Conservation (phyloP, 2,329 filamentous ascomycete species). For the Claviceps capensis region DNA sequence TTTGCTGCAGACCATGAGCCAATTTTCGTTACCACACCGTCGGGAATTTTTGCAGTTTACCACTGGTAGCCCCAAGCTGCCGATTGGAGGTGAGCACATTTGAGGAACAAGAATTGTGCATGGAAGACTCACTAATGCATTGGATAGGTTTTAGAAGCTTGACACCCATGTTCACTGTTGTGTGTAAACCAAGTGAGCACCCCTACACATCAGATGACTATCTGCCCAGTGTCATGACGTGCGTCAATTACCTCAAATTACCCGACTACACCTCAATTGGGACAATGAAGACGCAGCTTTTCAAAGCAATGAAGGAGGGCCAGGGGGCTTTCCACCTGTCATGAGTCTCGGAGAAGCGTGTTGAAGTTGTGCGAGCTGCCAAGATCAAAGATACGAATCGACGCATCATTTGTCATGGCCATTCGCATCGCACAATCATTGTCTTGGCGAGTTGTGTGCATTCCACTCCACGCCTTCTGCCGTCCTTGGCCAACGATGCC, state of each 20-base stretch:
- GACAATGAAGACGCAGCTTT: constrained; percentile 63
- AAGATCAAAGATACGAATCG: not conserved
- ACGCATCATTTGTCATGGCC: not conserved
- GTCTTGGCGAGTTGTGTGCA: not conserved
- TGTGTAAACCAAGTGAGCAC: constrained; percentile 95
- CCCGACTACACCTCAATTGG: constrained; percentile 80
- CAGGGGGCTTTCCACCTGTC: constrained; percentile 97
- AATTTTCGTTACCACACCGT: constrained; percentile 58
- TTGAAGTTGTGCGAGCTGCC: not conserved
- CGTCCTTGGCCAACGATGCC: constrained; percentile 8
- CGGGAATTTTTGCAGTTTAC: constrained; percentile 96
- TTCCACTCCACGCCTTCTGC: constrained; percentile 2
- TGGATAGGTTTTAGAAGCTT: constrained; percentile 79
- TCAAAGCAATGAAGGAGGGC: constrained; percentile 81
- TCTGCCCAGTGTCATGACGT: constrained; percentile 99
- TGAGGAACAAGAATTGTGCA: not conserved
- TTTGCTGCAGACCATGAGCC: constrained; percentile 86
- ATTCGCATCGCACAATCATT: not conserved
- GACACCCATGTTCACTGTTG: constrained; percentile 96
- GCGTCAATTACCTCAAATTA: constrained; percentile 96
- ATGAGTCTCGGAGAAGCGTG: constrained; percentile 20
- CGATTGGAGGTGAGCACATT: constrained; percentile 72
- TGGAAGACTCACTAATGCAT: constrained; percentile 17
- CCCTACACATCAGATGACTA: constrained; percentile 94
- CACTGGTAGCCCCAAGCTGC: constrained; percentile 92